Conservation (phyloP, 2,329 filamentous ascomycete genomes). For the Dactylellina cionopaga region DNA sequence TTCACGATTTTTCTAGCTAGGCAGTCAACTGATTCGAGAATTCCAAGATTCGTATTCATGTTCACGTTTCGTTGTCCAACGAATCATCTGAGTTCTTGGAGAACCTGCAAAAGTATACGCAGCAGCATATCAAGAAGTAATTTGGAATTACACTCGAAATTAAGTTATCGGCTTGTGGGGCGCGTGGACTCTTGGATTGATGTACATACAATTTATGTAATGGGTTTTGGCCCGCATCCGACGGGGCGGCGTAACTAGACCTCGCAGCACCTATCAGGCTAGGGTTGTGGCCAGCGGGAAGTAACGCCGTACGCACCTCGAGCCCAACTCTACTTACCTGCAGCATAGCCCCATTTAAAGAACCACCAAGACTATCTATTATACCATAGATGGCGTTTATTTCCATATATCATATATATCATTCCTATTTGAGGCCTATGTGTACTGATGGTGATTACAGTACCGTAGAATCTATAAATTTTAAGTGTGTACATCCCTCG, state of each 20-base stretch:
- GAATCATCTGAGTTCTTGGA: too few species aligned
- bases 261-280: not conserved
- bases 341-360: conserved; percentile 12
- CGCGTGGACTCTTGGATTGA: not conserved
- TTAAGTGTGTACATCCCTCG: too few species aligned
- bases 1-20: not conserved
- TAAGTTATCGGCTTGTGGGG: conserved; percentile 1
- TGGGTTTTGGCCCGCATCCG: conserved; percentile 5
- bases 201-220: conserved; percentile 3
- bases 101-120: too few species aligned
- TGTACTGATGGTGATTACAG: too few species aligned
- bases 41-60: too few species aligned
- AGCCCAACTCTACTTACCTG: not conserved
- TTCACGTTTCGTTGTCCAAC: too few species aligned
- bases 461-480: too few species aligned
- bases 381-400: conserved; percentile 13
- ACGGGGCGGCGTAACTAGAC: too few species aligned
- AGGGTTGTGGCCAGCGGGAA: conserved; percentile 4
- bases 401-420: conserved; percentile 3
- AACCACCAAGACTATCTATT: not conserved
- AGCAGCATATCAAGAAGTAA: too few species aligned
- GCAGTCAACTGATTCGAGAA: too few species aligned
- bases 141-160: conserved; percentile 26
- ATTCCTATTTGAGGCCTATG: too few species aligned
- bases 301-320: not conserved